Conservation (phyloP, 192 early-diverging fungal genomes). For the Podila minutissima region DNA sequence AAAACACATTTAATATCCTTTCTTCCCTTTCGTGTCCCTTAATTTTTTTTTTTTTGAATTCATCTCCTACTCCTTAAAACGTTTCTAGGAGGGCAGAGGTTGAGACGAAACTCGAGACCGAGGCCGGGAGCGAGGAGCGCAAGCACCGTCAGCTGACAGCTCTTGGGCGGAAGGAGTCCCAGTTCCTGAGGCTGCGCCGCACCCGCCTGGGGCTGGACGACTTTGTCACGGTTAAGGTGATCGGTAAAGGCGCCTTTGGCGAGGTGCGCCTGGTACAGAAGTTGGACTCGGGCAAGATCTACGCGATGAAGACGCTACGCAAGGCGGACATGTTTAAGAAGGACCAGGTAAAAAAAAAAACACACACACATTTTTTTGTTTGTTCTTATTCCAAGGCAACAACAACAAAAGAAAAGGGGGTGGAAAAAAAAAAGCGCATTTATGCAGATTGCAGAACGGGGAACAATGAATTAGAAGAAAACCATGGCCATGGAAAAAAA, state of each 20-base stretch:
- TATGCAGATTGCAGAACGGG: background rate
- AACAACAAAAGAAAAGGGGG: too few relatives aligned
- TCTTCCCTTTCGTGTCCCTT: background rate
- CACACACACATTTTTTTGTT: too few relatives aligned
- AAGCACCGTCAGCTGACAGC: conserved; percentile 84
- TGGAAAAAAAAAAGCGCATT: background rate
- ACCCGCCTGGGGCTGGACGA: conserved; percentile 90
- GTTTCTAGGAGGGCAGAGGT: conserved; percentile 75
- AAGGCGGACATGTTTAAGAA: conserved; percentile 99
- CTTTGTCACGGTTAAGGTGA: conserved; percentile 96
- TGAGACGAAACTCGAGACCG: conserved; percentile 77
- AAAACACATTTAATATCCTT: conserved; percentile 6
- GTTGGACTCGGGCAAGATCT: conserved; percentile 95
- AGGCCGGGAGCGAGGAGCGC: conserved; percentile 88
- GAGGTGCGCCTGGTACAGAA: conserved; percentile 98
- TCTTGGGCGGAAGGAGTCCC: conserved; percentile 89
- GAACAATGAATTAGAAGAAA: too few relatives aligned
- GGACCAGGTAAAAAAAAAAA: conserved; percentile 79
- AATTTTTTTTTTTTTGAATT: conserved; percentile 2
- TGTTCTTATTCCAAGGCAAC: too few relatives aligned
- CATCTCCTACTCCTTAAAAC: background rate
- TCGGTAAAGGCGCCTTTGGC: conserved; percentile 99
- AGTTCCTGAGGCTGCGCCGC: conserved; percentile 92
- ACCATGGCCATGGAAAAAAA: too few relatives aligned
- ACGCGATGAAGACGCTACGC: conserved; percentile 96